Base-by-base conservation (phyloP, 768 basidiomycete genomes). In the Hemileccinum rubropunctum region DNA sequence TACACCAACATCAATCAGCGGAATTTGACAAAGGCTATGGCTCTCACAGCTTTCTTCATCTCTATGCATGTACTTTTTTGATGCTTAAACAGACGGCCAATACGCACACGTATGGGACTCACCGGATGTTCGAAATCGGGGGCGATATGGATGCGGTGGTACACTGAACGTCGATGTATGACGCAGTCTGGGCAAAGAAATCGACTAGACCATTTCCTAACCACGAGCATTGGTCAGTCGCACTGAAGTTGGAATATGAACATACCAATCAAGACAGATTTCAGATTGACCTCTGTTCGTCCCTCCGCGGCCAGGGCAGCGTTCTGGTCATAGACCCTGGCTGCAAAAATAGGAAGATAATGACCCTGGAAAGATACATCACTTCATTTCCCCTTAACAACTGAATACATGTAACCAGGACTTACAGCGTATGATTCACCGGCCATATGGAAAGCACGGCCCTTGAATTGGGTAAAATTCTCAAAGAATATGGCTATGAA, bases 401-500 rank as follows among this genome's bases (percentile, higher is more conserved):
- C 15, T 1, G 11, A 3, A 15, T 20, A 4, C 10, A 10, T 6
- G 30, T 8, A 30, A 30, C 8, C 28, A 6, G 13, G 18, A 49
- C 50, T 42, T 52, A 79, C 81, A 13, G 72, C 81, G 35, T 81
- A 81, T 5, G 78, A 80, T 65, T 82, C 76, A 13, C 75, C 82
- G 2, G 80, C 72, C 72, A 86, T 76, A 52, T 86, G 83, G 64
- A 85, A 82, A 18, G 60, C 54, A 14, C 86, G 71, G 2, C 84
- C 85, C 56, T 85, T 81, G 72, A 88, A 88, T 57, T 83, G 72
- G 47, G 66, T 74, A 61, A 91, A 91, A 50, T 82, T 76, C 57
- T 88, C 84, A 42, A 88, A 88, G 68, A 88, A 88, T 47, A 89
- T 80, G 3, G 78, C 71, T 0, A 88, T 73, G 55, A 89, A 89